These are phyloP conservation scores for Plasmodium billcollinsi DNA, from an alignment of 169 alveolate genomes.

Conservation along the genomic window DNA sequence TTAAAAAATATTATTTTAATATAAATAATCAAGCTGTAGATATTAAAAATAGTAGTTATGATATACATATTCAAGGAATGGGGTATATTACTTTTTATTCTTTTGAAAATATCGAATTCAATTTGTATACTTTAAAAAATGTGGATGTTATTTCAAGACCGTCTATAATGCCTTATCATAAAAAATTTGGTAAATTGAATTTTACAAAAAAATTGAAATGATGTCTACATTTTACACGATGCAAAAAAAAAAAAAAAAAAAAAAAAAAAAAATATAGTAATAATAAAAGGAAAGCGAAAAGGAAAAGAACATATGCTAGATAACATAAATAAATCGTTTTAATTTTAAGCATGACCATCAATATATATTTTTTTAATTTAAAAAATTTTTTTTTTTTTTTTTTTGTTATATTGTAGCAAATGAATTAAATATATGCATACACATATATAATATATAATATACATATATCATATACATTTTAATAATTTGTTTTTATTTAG, in stretches of 20 bases:
- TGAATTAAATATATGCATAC: too few species aligned
- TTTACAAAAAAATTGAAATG: conserved; percentile 10
- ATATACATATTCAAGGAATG: conserved; percentile 69
- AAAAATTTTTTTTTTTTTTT: too few species aligned
- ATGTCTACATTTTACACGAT: not conserved
- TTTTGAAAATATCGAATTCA: conserved; percentile 55
- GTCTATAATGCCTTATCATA: conserved; percentile 68
- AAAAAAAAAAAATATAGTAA: not conserved
- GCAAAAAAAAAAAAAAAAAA: not conserved
- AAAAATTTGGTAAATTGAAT: conserved; percentile 40
- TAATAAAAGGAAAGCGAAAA: too few species aligned
- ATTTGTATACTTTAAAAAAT: conserved; percentile 68
- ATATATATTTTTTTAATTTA: too few species aligned
- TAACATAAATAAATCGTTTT: too few species aligned
- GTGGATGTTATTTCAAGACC: conserved; percentile 55
- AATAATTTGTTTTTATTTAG: too few species aligned
- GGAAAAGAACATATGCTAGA: not conserved
- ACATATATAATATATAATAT: too few species aligned
- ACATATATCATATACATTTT: too few species aligned
- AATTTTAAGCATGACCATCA: too few species aligned
- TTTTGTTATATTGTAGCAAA: too few species aligned
- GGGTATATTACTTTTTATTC: conserved; percentile 76
- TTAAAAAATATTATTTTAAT: conserved; percentile 61
- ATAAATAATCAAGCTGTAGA: conserved; percentile 17
- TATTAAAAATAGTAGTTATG: conserved; percentile 65